A percentile compares a stretch with the other conserved stretches of the same genome.
Evolutionary conservation across 164 flowering plant genomes (phyloP).

Genomic region (Saururus chinensis): DNA sequence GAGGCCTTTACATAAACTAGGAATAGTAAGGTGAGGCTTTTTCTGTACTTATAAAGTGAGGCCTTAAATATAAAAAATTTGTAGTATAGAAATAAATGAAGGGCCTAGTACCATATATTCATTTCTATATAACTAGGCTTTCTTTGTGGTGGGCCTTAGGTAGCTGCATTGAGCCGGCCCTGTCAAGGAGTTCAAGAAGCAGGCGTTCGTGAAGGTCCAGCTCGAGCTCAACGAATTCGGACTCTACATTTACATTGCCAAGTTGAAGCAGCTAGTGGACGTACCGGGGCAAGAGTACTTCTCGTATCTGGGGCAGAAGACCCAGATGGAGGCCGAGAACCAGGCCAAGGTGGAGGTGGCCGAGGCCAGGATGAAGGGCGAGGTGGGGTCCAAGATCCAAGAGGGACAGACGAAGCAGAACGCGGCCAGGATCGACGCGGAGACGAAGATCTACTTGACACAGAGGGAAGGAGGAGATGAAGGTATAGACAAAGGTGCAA

Average conservation of each 20-base stretch:
- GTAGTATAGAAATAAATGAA: too few relatives aligned
- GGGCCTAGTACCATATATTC: too few relatives aligned
- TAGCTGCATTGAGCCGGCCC: too few relatives aligned
- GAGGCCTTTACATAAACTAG: too few relatives aligned
- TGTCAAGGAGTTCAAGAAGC: constrained; percentile 27
- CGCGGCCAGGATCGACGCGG: constrained; percentile 19
- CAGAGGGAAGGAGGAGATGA: constrained; percentile 19
- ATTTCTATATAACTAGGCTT: too few relatives aligned
- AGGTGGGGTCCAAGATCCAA: constrained; percentile 15
- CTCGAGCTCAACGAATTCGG: constrained; percentile 32
- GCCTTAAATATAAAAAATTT: too few relatives aligned
- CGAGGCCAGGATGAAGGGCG: constrained; percentile 21
- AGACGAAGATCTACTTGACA: constrained; percentile 13
- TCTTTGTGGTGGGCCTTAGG: too few relatives aligned
- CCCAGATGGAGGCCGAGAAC: constrained; percentile 34
- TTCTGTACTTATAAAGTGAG: too few relatives aligned
- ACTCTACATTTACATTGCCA: constrained; percentile 29
- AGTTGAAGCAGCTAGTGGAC: constrained; percentile 33
- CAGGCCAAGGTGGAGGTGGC: constrained; percentile 20
- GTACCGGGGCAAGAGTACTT: constrained; percentile 32
- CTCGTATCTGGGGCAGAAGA: constrained; percentile 34
- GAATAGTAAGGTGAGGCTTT: too few relatives aligned
- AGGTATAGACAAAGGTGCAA: constrained; percentile 17
- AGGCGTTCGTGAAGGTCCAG: constrained; percentile 33
- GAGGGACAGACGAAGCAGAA: too few relatives aligned